These are phyloP conservation scores for Mycena capillaripes DNA, from an alignment of 768 basidiomycete species.

Conservation along the genomic window DNA sequence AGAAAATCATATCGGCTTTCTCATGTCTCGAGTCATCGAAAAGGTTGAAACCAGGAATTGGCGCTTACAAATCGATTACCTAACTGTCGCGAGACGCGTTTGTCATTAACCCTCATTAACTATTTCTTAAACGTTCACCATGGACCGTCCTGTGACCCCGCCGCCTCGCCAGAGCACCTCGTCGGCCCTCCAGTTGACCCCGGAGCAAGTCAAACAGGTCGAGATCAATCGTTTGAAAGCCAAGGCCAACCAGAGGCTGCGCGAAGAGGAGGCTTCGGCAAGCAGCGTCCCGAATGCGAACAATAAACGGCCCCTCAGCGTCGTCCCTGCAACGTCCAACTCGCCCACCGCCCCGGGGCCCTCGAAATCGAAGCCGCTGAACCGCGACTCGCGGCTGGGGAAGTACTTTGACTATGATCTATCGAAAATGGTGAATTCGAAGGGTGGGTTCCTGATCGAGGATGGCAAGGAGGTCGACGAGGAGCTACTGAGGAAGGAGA, in stretches of 20 bases:
- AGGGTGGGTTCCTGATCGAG: conserved; percentile 95
- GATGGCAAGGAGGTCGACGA: conserved; percentile 89
- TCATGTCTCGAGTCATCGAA: no score
- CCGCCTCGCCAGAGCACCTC: conserved; percentile 46
- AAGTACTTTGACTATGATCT: conserved; percentile 98
- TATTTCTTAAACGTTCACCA: not conserved
- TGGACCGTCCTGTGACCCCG: conserved; percentile 54
- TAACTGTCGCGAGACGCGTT: not conserved
- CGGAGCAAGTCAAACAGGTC: conserved; percentile 79
- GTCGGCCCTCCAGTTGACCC: conserved; percentile 57
- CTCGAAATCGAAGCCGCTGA: conserved; percentile 65
- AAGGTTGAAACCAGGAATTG: no score
- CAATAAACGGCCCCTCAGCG: conserved; percentile 79
- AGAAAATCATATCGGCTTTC: no score
- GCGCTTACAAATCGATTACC: not conserved
- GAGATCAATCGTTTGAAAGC: conserved; percentile 88
- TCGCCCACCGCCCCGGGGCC: conserved; percentile 72
- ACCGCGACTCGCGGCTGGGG: conserved; percentile 84
- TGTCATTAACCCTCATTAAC: not conserved
- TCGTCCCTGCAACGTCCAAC: conserved; percentile 67
- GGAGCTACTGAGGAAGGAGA: conserved; percentile 80
- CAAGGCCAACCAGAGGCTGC: conserved; percentile 80
- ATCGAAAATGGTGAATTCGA: conserved; percentile 96
- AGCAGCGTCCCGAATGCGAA: conserved; percentile 71
- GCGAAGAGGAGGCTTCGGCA: conserved; percentile 65